Evolutionary conservation across 441 rosid genomes (phyloP), one percentile per base, ranked within the genome.

Genomic region (Biscutella laevigata): DNA sequence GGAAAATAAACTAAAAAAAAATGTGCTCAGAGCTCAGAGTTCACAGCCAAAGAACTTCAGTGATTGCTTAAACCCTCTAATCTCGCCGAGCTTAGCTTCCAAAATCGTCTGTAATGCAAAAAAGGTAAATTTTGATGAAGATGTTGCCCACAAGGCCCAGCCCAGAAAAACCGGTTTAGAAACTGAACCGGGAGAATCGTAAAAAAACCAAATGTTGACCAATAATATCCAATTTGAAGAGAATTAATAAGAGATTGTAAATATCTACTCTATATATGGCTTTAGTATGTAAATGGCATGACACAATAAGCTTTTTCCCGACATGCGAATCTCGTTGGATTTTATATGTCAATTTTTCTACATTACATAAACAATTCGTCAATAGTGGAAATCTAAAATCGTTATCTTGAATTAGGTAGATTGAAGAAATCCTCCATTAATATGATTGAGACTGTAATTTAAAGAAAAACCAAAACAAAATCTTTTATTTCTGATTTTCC

Each of bases 271-370:
- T 33, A 17, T 4, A 17, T 14, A n/a, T 4, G 9, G 9, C 10
- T 28, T 1, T n/a, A n/a, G n/a, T 22, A 24, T 15, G 12, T 40
- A 7, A n/a, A n/a, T n/a, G n/a, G n/a, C 2, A 28, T 46, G 6
- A 41, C 5, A 21, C 9, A 41, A 42, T n/a, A 44, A 44, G 26
- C 10, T 24, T 5, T 45, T 9, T 20, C 22, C 17, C 52, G 27
- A 43, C 67, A 53, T 53, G 59, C 40, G 20, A 62, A 44, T 53
- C 67, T 44, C 67, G 60, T 62, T 53, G 40, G 28, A 10, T 13
- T 24, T n/a, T n/a, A n/a, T n/a, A n/a, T n/a, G 11, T 41, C 2
- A 13, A 16, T 17, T 16, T 60, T 32, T 11, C 30, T 7, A 5
- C 4, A 13, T n/a, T 8, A 37, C 20, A n/a, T 30, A n/a, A 5